These are phyloP conservation scores for Isoetes engelmannii DNA, from an alignment of 83 land plant genomes.

Conservation along the genomic window DNA sequence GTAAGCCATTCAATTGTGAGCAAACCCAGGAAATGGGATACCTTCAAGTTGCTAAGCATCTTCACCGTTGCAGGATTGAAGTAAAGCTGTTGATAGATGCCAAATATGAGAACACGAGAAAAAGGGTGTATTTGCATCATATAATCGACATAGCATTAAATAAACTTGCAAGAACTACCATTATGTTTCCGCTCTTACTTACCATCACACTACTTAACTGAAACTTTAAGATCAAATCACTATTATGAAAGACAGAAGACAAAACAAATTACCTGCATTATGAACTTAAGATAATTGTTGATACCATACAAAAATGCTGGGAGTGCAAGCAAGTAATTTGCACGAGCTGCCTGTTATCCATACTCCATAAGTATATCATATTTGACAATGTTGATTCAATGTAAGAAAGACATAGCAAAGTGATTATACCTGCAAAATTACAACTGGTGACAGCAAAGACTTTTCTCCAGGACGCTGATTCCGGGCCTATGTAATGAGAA, in stretches of 20 bases:
- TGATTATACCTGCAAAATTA: constrained; percentile 63
- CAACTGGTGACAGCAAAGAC: constrained; percentile 64
- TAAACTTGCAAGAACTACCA: neutral
- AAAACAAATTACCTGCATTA: constrained; percentile 43
- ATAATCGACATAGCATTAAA: neutral
- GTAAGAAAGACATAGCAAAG: neutral
- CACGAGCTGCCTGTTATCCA: constrained; percentile 71
- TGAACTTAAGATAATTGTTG: constrained; percentile 93
- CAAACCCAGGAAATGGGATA: constrained; percentile 8
- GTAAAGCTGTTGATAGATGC: constrained; percentile 63
- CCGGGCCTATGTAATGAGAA: constrained; percentile 40
- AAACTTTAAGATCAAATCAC: neutral
- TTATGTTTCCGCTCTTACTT: neutral
- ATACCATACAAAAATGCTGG: constrained; percentile 92
- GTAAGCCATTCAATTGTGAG: neutral
- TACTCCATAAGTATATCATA: neutral
- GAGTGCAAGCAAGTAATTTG: constrained; percentile 85
- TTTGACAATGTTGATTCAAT: neutral
- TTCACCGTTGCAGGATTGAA: constrained; percentile 98
- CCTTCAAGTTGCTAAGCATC: constrained; percentile 86
- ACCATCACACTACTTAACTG: neutral
- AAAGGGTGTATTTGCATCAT: neutral
- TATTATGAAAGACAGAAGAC: neutral
- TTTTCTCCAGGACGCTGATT: constrained; percentile 81
- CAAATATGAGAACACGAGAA: neutral